Base-by-base conservation (phyloP, 2,329 filamentous ascomycete genomes). In the Corynespora cassiicola region DNA sequence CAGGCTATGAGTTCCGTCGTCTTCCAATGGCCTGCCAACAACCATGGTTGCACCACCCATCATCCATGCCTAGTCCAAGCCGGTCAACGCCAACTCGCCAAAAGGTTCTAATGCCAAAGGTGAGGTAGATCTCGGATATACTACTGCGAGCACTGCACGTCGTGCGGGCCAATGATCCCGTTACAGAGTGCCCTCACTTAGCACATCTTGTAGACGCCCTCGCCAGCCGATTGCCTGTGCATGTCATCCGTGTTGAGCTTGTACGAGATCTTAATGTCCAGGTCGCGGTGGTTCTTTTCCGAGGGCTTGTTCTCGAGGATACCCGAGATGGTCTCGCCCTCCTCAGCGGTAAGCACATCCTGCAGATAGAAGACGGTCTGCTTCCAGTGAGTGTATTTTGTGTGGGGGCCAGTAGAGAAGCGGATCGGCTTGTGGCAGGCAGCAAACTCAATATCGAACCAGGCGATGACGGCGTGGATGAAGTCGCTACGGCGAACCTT, bases 301-400 rank as follows among this genome's bases (percentile, higher is more conserved):
- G 96, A 99, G 36, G 94, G 94, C 72, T 85, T 87, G 75, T 92
- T 95, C 50, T 83, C 79, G 25, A 99, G 75, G 20, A 79, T 76
- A 61, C 89, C 88, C 44, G 76, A 73, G 44, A 99, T 79, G 61
- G 82, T 78, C 77, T 99, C 94, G 40, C 87, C 90, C 63, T 89
- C 80, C 71, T 95, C 86, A 23, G 96, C 90, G 12, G 91, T 97
- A 51, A 99, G 76, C 21, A 96, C 88, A 56, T 99, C 91, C 63
- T 88, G 84, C 50, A 99, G 79, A 75, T 99, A 99, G 76, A 99
- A 97, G 48, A 99, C 94, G 9, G 94, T 99, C 78, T 99, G 94
- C 78, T 99, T 99, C 94, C 94, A 99, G 80, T 99, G 94, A 12
- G 94, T 99, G 76, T 97, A 97, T 76, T 96, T 97, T 59, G 92